Percentiles rank a stretch among this genome's conserved stretches.
Evolutionary conservation across 345 rosid genomes (phyloP).

Genomic region (Rhodamnia argentea): DNA sequence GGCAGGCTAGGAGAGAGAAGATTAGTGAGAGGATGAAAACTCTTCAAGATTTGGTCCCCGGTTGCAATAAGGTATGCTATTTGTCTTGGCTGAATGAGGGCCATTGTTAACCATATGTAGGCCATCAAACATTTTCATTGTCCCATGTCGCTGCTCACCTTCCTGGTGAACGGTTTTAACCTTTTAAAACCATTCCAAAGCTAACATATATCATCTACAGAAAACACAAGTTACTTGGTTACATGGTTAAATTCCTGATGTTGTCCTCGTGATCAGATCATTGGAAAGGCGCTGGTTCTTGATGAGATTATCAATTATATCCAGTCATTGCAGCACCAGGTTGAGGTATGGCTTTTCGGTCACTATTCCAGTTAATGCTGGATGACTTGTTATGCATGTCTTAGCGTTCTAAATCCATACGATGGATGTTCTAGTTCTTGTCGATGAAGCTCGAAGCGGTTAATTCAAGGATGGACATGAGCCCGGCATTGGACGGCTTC

Average conservation of each 20-base stretch:
- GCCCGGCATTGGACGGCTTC: constrained; percentile 46
- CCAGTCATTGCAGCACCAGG: constrained; percentile 87
- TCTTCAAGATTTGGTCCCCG: constrained; percentile 95
- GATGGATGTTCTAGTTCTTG: constrained; percentile 49
- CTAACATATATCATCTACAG: background rate
- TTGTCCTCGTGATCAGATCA: constrained; percentile 41
- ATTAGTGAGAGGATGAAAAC: constrained; percentile 90
- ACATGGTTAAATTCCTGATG: background rate
- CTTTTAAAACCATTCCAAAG: background rate
- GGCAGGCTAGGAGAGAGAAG: constrained; percentile 96
- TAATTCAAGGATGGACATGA: constrained; percentile 46
- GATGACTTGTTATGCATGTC: background rate
- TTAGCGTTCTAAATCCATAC: background rate
- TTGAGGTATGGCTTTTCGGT: constrained; percentile 48
- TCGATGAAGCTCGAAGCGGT: constrained; percentile 96
- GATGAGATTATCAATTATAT: constrained; percentile 97
- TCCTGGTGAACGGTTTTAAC: background rate
- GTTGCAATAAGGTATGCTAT: constrained; percentile 74
- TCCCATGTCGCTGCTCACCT: background rate
- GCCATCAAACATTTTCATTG: background rate
- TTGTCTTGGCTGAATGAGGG: background rate
- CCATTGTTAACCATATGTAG: background rate
- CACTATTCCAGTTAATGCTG: background rate
- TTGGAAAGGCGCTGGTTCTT: constrained; percentile 94
- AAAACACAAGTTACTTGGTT: background rate